Percentiles rank a stretch among this genome's conserved stretches.
Conservation (phyloP, 2,329 filamentous ascomycete species). For the Mycosphaerella arachidis region DNA sequence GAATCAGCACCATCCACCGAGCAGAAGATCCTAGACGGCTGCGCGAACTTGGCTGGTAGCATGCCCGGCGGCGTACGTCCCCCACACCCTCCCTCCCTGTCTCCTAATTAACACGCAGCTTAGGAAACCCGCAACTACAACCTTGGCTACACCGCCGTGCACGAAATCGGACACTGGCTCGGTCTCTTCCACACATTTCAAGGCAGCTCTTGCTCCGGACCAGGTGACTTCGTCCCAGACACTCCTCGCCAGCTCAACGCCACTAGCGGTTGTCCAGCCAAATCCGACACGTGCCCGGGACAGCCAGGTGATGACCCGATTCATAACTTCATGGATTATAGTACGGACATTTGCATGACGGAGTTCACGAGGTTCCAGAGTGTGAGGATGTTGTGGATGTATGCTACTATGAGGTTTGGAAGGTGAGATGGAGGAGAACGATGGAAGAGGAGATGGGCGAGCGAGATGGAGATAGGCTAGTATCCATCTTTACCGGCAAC, state of each 20-base stretch:
- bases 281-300: not conserved
- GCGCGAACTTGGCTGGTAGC: not conserved
- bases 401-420: not conserved
- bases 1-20: too few relatives aligned
- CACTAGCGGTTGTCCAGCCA: not conserved
- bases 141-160: slow-evolving; percentile 38
- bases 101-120: not conserved
- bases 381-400: not conserved
- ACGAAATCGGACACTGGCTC: slow-evolving; percentile 37
- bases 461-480: not conserved
- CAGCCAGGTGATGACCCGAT: not conserved
- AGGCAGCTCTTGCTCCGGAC: slow-evolving; percentile 31
- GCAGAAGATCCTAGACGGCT: not conserved
- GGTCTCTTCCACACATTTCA: slow-evolving; percentile 11
- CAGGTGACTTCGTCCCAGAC: slow-evolving; percentile 40
- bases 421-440: not conserved
- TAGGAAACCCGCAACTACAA: slow-evolving; percentile 38
- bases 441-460: not conserved
- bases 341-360: not conserved
- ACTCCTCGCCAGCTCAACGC: slow-evolving; percentile 24
- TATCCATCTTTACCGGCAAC: slow-evolving; percentile 10
- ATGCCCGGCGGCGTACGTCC: not conserved
- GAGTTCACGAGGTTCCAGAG: not conserved
- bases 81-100: not conserved
- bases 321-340: slow-evolving; percentile 3